Conservation (phyloP, 371 early-diverging fungal species). For the Saksenaea oblongispora region DNA sequence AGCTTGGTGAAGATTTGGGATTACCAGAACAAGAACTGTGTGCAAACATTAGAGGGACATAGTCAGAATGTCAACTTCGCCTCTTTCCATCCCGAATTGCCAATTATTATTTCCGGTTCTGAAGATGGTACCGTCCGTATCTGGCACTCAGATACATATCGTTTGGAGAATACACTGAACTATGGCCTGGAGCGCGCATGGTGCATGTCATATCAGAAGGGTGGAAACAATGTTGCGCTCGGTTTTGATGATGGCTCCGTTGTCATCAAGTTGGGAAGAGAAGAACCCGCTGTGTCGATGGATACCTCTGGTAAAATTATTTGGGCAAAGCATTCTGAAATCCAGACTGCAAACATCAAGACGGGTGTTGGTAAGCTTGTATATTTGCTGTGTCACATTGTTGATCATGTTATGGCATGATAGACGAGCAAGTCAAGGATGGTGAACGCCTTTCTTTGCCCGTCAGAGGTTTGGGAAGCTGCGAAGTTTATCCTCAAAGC, state of each 20-base stretch:
- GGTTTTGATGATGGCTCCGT: conserved; percentile 97
- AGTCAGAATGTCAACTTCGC: conserved; percentile 95
- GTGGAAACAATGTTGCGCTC: conserved; percentile 90
- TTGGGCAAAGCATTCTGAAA: conserved; percentile 96
- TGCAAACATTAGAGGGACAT: conserved; percentile 98
- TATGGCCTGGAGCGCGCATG: conserved; percentile 97
- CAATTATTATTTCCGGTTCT: conserved; percentile 94
- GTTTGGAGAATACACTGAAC: conserved; percentile 93
- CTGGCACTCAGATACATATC: conserved; percentile 98
- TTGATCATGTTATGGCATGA: conserved; percentile 16
- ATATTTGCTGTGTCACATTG: background rate
- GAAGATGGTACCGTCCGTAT: conserved; percentile 97
- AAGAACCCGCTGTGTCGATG: conserved; percentile 97
- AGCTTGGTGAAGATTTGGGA: conserved; percentile 96
- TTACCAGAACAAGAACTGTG: conserved; percentile 98
- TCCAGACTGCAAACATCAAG: conserved; percentile 93
- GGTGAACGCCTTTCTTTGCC: conserved; percentile 89
- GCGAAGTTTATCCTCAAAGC: conserved; percentile 96
- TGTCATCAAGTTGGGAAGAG: conserved; percentile 91
- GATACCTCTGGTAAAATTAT: conserved; percentile 96
- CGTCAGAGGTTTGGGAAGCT: conserved; percentile 94
- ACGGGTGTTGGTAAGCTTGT: conserved; percentile 54
- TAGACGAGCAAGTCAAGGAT: conserved; percentile 79
- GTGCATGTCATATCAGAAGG: conserved; percentile 85
- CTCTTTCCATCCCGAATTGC: conserved; percentile 96